Conservation (phyloP, 768 basidiomycete genomes). For the Imleria badia region DNA sequence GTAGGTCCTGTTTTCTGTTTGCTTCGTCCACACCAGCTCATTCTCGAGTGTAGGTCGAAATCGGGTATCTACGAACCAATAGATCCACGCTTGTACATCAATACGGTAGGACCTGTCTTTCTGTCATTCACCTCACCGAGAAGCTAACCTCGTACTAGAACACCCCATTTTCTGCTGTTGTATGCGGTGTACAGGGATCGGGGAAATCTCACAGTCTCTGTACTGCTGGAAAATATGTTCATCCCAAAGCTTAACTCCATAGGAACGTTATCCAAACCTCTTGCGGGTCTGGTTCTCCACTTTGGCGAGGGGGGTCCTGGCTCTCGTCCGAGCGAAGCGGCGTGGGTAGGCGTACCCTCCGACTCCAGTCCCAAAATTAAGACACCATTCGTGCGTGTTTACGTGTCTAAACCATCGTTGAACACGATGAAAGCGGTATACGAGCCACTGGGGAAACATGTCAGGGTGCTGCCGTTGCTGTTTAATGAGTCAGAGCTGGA, state of each 20-base stretch:
- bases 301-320: slow-evolving; percentile 59
- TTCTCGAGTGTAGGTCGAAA: slow-evolving; percentile 28
- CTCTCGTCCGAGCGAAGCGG: slow-evolving; percentile 60
- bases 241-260: slow-evolving; percentile 47
- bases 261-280: slow-evolving; percentile 49
- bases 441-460: slow-evolving; percentile 41
- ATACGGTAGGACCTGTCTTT: slow-evolving; percentile 46
- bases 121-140: neutral
- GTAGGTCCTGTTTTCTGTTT: slow-evolving; percentile 17
- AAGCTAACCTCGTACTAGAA: slow-evolving; percentile 40
- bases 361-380: slow-evolving; percentile 27
- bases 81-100: slow-evolving; percentile 59
- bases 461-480: slow-evolving; percentile 50
- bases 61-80: slow-evolving; percentile 27
- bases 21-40: neutral
- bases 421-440: slow-evolving; percentile 56
- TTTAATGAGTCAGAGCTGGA: slow-evolving; percentile 61
- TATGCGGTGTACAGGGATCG: slow-evolving; percentile 73
- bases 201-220: slow-evolving; percentile 71
- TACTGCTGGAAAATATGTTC: slow-evolving; percentile 66
- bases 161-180: slow-evolving; percentile 64
- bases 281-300: slow-evolving; percentile 62
- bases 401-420: slow-evolving; percentile 56
- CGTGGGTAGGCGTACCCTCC: slow-evolving; percentile 46
- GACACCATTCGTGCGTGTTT: slow-evolving; percentile 40